Evolutionary conservation across 129 eudicot genomes (phyloP).

Genomic region (Kitagawia praeruptora): DNA sequence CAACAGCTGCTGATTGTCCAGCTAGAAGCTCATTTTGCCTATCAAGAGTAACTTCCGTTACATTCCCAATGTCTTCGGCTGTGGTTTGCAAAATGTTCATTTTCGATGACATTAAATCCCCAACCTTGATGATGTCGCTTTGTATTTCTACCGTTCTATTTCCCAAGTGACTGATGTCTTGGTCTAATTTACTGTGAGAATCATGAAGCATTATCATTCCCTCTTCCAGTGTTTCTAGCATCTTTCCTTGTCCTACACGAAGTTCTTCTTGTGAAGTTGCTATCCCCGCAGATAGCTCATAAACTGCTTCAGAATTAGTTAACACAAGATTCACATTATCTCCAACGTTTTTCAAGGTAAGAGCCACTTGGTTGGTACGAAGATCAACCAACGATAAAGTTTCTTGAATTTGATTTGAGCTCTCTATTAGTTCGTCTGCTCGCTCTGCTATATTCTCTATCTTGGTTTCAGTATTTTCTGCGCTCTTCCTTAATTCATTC

Average conservation of each 20-base stretch:
- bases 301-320: not conserved
- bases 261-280: conserved; percentile 5
- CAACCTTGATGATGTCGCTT: not conserved
- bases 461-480: not conserved
- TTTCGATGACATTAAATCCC: not conserved
- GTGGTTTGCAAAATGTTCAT: not conserved
- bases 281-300: not conserved
- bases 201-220: conserved; percentile 3
- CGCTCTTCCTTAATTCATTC: not conserved
- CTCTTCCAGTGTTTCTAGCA: conserved; percentile 3
- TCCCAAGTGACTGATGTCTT: conserved; percentile 1
- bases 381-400: not conserved
- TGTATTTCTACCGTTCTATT: conserved; percentile 1
- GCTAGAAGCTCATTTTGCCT: conserved; percentile 2
- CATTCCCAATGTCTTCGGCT: not conserved
- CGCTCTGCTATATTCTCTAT: not conserved
- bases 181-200: not conserved
- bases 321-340: not conserved
- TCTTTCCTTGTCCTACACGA: not conserved
- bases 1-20: conserved; percentile 1
- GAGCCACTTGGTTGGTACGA: conserved; percentile 4
- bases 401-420: not conserved
- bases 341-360: not conserved
- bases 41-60: not conserved
- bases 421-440: not conserved